These are phyloP conservation scores for Phytophthora europaea DNA, from an alignment of 352 stramenopile species.

Conservation along the genomic window DNA sequence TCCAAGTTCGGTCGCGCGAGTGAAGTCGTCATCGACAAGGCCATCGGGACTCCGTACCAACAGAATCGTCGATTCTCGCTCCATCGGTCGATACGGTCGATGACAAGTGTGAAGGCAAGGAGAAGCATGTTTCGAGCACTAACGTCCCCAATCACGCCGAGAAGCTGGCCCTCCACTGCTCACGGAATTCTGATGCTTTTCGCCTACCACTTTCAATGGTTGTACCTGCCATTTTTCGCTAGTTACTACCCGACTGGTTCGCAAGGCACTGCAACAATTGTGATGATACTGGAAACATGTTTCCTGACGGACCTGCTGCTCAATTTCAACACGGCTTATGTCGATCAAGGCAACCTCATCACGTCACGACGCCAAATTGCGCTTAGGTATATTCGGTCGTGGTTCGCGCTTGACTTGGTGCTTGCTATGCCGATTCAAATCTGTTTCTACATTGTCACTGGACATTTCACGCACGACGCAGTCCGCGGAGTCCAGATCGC, in stretches of 20 bases:
- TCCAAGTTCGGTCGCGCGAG: background rate
- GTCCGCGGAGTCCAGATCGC: background rate
- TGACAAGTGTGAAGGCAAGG: background rate
- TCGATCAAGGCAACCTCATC: slow-evolving; percentile 13
- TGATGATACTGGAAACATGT: background rate
- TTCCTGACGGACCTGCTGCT: slow-evolving; percentile 8
- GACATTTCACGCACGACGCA: background rate
- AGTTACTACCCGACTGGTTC: slow-evolving; percentile 5
- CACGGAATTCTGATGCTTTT: background rate
- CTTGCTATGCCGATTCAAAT: slow-evolving; percentile 4
- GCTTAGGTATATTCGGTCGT: background rate
- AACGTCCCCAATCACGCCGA: background rate
- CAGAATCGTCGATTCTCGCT: slow-evolving; percentile 1
- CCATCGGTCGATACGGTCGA: background rate
- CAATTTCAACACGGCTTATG: slow-evolving; percentile 23
- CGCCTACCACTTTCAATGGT: background rate
- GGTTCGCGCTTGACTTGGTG: slow-evolving; percentile 19
- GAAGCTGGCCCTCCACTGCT: background rate
- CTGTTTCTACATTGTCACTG: background rate
- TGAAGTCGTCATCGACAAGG: slow-evolving; percentile 1
- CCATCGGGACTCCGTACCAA: background rate
- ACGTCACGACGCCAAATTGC: slow-evolving; percentile 21
- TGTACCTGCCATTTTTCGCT: slow-evolving; percentile 7
- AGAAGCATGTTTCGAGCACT: background rate
- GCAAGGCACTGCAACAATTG: background rate